These are phyloP conservation scores for Rhodotorula glutinis DNA, from an alignment of 1,284 basidiomycete species.

Conservation along the genomic window DNA sequence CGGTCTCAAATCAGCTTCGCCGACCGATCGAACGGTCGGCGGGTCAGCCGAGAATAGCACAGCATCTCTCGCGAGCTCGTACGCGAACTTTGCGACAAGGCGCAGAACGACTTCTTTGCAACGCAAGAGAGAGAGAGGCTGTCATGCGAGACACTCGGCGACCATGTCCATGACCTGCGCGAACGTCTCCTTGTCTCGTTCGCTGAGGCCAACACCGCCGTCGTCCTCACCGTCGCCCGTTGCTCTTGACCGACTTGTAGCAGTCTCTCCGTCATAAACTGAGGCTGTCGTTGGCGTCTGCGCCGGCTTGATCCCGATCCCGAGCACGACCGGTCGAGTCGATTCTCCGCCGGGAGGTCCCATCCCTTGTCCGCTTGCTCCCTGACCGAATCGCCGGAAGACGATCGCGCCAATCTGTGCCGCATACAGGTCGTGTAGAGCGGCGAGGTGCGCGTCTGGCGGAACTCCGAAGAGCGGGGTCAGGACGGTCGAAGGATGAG, in stretches of 20 bases:
- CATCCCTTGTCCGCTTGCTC: not conserved
- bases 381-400: slow-evolving; percentile 47
- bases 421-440: slow-evolving; percentile 75
- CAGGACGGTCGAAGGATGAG: slow-evolving; percentile 68
- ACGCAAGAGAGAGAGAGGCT: too few relatives aligned
- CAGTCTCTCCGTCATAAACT: too few relatives aligned
- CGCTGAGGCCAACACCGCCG: not conserved
- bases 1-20: too few relatives aligned
- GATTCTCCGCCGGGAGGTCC: not conserved
- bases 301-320: slow-evolving; percentile 24
- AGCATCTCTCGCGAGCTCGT: too few relatives aligned
- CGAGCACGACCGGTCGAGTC: slow-evolving; percentile 32
- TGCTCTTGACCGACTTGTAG: too few relatives aligned
- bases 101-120: too few relatives aligned
- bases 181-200: slow-evolving; percentile 22
- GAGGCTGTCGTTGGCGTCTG: too few relatives aligned
- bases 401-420: slow-evolving; percentile 79
- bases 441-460: slow-evolving; percentile 60
- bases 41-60: too few relatives aligned
- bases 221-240: slow-evolving; percentile 6
- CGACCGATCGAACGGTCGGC: too few relatives aligned
- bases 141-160: slow-evolving; percentile 16
- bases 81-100: too few relatives aligned
- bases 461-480: slow-evolving; percentile 70
- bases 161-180: slow-evolving; percentile 30